Evolutionary conservation across 2,329 filamentous ascomycete genomes (phyloP).

Genomic region (Neofusicoccum umdonicola): DNA sequence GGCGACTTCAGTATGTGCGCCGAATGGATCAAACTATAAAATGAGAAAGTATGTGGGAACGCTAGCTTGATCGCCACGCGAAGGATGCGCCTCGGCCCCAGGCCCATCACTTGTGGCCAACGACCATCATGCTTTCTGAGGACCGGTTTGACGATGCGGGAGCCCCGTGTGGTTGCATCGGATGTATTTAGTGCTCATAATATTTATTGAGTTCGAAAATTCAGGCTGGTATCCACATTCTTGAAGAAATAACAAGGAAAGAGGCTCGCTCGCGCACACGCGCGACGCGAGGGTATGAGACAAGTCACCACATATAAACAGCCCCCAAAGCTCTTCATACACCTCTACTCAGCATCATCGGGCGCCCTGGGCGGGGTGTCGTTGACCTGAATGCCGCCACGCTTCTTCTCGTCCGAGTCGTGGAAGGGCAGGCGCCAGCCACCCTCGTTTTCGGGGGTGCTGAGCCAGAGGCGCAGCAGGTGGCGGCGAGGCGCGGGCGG

Average conservation of each 20-base stretch:
- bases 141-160: no score
- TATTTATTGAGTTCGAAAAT: neutral
- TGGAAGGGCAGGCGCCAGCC: constrained; percentile 83
- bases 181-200: neutral
- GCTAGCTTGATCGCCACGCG: neutral
- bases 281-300: no score
- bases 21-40: neutral
- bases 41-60: neutral
- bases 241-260: neutral
- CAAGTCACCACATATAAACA: neutral
- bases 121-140: no score
- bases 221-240: constrained; percentile 3
- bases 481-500: constrained; percentile 71
- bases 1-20: neutral
- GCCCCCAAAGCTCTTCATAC: neutral
- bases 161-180: no score
- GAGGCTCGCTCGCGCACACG: neutral
- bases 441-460: constrained; percentile 76
- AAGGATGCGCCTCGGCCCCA: neutral
- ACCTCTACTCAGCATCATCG: constrained; percentile 71
- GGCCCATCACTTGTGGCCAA: neutral
- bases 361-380: constrained; percentile 72
- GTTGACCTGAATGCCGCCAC: constrained; percentile 85
- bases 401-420: constrained; percentile 79
- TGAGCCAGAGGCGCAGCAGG: constrained; percentile 80